Evolutionary conservation across 768 basidiomycete species (phyloP).

Genomic region (Dentipellis sp.): DNA sequence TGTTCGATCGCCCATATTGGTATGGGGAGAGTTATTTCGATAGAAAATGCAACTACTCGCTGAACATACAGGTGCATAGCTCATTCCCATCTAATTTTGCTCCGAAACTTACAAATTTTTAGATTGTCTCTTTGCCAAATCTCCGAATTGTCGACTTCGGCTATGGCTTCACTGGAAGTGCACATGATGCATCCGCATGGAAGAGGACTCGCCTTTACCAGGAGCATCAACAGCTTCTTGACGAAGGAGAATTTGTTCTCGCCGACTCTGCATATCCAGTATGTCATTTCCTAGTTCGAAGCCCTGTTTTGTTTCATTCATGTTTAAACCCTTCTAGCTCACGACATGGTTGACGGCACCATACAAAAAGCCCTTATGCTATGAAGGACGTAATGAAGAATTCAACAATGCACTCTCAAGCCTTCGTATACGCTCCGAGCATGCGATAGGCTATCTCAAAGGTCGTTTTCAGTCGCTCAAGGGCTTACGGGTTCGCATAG

Average conservation of each 20-base stretch:
- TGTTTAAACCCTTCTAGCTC: background rate
- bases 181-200: background rate
- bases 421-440: constrained; percentile 28
- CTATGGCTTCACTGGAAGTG: background rate
- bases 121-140: background rate
- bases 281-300: constrained; percentile 9
- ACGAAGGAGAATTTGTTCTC: constrained; percentile 15
- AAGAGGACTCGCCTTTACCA: background rate
- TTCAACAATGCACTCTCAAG: constrained; percentile 28
- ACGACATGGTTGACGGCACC: constrained; percentile 20
- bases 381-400: constrained; percentile 24
- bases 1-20: background rate
- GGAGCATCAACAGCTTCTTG: background rate
- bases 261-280: constrained; percentile 18
- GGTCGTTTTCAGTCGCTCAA: constrained; percentile 29
- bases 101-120: background rate
- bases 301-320: background rate
- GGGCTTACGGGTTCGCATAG: constrained; percentile 21
- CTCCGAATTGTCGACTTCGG: background rate
- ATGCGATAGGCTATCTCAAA: constrained; percentile 32
- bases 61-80: background rate
- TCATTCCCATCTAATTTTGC: background rate
- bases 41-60: background rate
- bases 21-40: background rate
- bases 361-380: constrained; percentile 17